Conservation (phyloP, 2,329 filamentous ascomycete genomes). For the Dactylellina parvicollis region DNA sequence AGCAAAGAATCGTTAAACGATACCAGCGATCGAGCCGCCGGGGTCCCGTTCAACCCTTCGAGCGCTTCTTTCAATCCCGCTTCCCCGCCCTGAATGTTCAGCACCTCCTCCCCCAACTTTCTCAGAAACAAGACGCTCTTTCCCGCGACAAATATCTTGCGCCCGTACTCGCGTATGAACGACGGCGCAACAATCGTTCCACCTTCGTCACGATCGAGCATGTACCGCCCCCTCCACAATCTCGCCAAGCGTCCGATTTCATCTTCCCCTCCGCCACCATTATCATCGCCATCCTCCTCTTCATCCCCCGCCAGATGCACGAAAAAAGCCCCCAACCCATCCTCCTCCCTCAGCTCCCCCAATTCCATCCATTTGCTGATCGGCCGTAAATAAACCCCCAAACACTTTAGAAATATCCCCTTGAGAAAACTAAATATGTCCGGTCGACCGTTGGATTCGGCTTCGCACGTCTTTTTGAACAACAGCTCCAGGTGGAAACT, state of each 20-base stretch:
- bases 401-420: slow-evolving; percentile 79
- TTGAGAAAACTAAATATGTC: slow-evolving; percentile 72
- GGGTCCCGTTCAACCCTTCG: slow-evolving; percentile 61
- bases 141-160: slow-evolving; percentile 83
- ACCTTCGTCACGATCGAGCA: slow-evolving; percentile 70
- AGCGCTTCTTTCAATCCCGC: slow-evolving; percentile 59
- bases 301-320: slow-evolving; percentile 62
- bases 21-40: slow-evolving; percentile 58
- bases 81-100: slow-evolving; percentile 45
- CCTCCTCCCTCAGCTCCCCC: slow-evolving; percentile 69
- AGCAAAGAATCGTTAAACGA: slow-evolving; percentile 81
- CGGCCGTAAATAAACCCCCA: slow-evolving; percentile 81
- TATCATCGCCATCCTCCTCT: slow-evolving; percentile 55
- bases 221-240: slow-evolving; percentile 80
- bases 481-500: slow-evolving; percentile 76
- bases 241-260: slow-evolving; percentile 67
- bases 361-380: slow-evolving; percentile 85
- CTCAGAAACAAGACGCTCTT: slow-evolving; percentile 89
- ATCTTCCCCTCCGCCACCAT: slow-evolving; percentile 54
- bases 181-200: slow-evolving; percentile 74
- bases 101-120: slow-evolving; percentile 70
- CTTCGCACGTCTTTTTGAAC: slow-evolving; percentile 74
- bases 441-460: slow-evolving; percentile 75
- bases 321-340: slow-evolving; percentile 77
- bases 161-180: slow-evolving; percentile 76